These are phyloP conservation scores for Colletotrichum cuscutae DNA, from an alignment of 2,329 filamentous ascomycete species.

Conservation along the genomic window DNA sequence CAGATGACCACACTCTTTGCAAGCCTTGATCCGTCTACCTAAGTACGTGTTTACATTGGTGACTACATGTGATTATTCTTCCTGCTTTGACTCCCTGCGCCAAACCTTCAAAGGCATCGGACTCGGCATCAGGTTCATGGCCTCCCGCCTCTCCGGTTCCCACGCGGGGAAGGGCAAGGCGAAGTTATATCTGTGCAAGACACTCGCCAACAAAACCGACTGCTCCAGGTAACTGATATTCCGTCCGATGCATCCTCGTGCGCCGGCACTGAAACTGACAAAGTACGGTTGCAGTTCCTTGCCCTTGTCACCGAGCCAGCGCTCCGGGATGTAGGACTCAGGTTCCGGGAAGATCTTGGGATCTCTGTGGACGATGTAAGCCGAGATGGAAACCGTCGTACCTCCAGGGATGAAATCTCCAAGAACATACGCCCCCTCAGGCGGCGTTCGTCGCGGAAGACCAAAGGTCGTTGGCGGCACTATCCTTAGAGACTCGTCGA, in stretches of 20 bases:
- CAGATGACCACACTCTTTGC: no score
- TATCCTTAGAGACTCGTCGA: no score
- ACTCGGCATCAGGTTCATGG: slow-evolving; percentile 13
- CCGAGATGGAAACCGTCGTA: slow-evolving; percentile 49
- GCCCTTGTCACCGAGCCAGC: slow-evolving; percentile 49
- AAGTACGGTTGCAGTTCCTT: slow-evolving; percentile 50
- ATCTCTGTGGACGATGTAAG: slow-evolving; percentile 39
- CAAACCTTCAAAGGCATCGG: slow-evolving; percentile 16
- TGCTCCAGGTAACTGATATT: slow-evolving; percentile 56
- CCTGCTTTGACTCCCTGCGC: neutral
- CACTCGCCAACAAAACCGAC: slow-evolving; percentile 51
- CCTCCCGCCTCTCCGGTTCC: no score
- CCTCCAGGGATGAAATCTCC: no score
- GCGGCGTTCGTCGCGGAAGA: no score
- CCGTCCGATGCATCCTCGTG: slow-evolving; percentile 38
- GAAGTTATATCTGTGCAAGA: slow-evolving; percentile 55
- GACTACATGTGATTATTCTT: no score
- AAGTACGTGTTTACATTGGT: no score
- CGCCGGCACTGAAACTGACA: slow-evolving; percentile 46
- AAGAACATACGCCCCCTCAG: no score
- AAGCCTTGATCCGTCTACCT: no score
- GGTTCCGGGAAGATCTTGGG: slow-evolving; percentile 40
- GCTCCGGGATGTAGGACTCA: slow-evolving; percentile 39
- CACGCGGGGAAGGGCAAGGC: neutral
- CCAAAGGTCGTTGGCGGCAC: no score